Evolutionary conservation across 805 yeast genomes (phyloP).

Genomic region (Saccharomycopsis sp.): DNA sequence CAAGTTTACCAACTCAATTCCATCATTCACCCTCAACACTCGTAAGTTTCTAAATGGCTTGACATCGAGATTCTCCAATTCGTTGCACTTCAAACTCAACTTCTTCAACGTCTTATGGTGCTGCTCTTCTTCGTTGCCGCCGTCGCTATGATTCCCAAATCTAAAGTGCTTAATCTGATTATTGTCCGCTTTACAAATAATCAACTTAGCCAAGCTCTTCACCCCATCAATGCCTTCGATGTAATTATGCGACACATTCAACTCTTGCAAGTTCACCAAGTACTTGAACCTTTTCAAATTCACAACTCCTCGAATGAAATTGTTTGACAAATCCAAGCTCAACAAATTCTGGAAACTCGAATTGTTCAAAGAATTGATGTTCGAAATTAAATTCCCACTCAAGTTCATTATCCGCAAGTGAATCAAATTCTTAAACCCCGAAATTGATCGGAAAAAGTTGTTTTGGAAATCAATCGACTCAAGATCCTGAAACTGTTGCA

Average conservation of each 20-base stretch:
- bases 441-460: slow-evolving; percentile 28
- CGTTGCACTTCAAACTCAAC: slow-evolving; percentile 17
- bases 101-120: slow-evolving; percentile 16
- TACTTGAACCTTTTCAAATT: slow-evolving; percentile 26
- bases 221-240: slow-evolving; percentile 30
- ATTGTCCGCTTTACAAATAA: slow-evolving; percentile 24
- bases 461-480: slow-evolving; percentile 30
- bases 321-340: slow-evolving; percentile 23
- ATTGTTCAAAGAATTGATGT: slow-evolving; percentile 26
- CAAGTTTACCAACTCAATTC: slow-evolving; percentile 19
- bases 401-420: slow-evolving; percentile 31
- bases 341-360: slow-evolving; percentile 27
- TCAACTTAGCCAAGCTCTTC: slow-evolving; percentile 28
- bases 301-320: slow-evolving; percentile 26
- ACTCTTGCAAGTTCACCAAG: slow-evolving; percentile 23
- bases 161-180: slow-evolving; percentile 7
- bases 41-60: slow-evolving; percentile 12
- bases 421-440: slow-evolving; percentile 29
- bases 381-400: slow-evolving; percentile 21
- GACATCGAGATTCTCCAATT: slow-evolving; percentile 6
- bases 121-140: slow-evolving; percentile 8
- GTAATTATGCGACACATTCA: slow-evolving; percentile 29
- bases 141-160: slow-evolving; percentile 8
- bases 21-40: slow-evolving; percentile 34
- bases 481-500: slow-evolving; percentile 23